Percentiles rank a stretch among this genome's conserved stretches.
Evolutionary conservation across 2,329 filamentous ascomycete genomes (phyloP).

Genomic region (Macroventuria anomochaeta): DNA sequence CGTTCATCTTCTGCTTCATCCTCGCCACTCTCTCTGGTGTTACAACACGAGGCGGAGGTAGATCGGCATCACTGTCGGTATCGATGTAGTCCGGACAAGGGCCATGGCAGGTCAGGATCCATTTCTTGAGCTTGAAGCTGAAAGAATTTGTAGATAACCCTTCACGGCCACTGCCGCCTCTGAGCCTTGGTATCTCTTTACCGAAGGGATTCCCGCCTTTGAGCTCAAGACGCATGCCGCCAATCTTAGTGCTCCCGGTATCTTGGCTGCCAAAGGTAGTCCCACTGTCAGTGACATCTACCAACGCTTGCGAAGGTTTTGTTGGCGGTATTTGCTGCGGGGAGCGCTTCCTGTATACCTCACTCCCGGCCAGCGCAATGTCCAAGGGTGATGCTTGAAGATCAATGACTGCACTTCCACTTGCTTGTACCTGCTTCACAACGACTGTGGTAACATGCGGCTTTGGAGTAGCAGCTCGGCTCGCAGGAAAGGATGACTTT

Average conservation of each 20-base stretch:
- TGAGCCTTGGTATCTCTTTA: background rate
- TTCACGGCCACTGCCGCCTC: conserved; percentile 4
- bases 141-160: background rate
- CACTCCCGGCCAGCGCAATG: background rate
- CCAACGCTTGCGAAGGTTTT: background rate
- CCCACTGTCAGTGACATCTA: background rate
- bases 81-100: conserved; percentile 1
- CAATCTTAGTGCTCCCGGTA: background rate
- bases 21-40: background rate
- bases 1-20: conserved; percentile 2
- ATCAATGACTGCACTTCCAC: background rate
- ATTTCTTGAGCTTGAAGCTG: conserved; percentile 5
- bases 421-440: background rate
- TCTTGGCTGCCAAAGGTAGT: conserved; percentile 4
- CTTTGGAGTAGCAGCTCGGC: background rate
- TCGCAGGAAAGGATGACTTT: background rate
- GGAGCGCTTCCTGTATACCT: background rate
- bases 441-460: conserved; percentile 2
- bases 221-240: conserved; percentile 5
- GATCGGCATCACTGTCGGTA: conserved; percentile 3
- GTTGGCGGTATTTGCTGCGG: background rate
- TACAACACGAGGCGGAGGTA: conserved; percentile 1
- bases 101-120: conserved; percentile 9
- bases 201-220: background rate
- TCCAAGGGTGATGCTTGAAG: background rate